Conservation (phyloP, 2,329 filamentous ascomycete species). For the Microcyclospora pomicola region DNA sequence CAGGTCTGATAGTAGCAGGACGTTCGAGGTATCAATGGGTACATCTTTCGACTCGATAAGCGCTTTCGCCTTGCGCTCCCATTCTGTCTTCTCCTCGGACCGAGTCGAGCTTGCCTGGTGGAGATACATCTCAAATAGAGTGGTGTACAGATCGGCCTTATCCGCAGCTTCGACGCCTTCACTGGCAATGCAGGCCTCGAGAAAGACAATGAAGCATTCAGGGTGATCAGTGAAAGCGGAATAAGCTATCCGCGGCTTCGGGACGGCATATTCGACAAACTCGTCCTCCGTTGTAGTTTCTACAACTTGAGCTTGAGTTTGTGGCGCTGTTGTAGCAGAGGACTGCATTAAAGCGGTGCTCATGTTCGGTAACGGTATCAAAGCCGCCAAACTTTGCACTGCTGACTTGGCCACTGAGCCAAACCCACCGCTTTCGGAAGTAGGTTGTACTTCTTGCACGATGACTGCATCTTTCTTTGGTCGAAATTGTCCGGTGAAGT, state of each 20-base stretch:
- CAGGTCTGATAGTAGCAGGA: conserved; percentile 81
- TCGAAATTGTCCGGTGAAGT: conserved; percentile 75
- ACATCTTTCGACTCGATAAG: conserved; percentile 70
- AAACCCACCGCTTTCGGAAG: conserved; percentile 19
- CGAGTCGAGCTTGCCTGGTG: conserved; percentile 71
- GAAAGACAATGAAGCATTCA: conserved; percentile 78
- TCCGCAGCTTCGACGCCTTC: conserved; percentile 58
- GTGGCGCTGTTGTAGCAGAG: conserved; percentile 39
- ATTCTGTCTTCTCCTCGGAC: conserved; percentile 56
- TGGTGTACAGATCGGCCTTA: conserved; percentile 79
- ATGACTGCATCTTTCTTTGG: conserved; percentile 53
- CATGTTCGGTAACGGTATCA: conserved; percentile 69
- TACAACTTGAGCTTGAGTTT: conserved; percentile 39
- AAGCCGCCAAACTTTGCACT: conserved; percentile 70
- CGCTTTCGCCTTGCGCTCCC: conserved; percentile 82
- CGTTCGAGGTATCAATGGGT: conserved; percentile 87
- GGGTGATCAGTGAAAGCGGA: conserved; percentile 93
- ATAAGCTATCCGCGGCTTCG: conserved; percentile 77
- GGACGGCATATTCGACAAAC: conserved; percentile 54
- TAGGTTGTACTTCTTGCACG: conserved; percentile 30
- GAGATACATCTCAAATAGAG: conserved; percentile 95
- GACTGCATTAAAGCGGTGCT: conserved; percentile 17
- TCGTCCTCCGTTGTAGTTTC: conserved; percentile 39
- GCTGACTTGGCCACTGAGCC: conserved; percentile 50
- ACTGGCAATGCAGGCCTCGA: conserved; percentile 74